A percentile compares a stretch with the other conserved stretches of the same genome.
phyloP scores from a whole-genome alignment of 352 stramenopile genomes.

The Phytophthora cryptogea region DNA sequence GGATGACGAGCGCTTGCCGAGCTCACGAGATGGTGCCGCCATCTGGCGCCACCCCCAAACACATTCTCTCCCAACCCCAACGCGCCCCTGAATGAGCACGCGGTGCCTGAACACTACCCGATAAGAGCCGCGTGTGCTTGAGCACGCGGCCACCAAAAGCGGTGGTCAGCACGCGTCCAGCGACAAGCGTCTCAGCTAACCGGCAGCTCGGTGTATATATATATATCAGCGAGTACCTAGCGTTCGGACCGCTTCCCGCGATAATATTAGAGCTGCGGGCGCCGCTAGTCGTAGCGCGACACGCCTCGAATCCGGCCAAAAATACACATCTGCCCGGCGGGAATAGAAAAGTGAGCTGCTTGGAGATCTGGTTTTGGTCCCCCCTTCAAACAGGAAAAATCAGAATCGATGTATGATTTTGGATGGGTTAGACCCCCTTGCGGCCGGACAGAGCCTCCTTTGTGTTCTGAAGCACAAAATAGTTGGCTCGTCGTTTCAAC shows the following conservation, averaged over 20 bases:
- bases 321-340: slow-evolving; percentile 24
- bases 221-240: slow-evolving; percentile 18
- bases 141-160: slow-evolving; percentile 1
- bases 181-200: slow-evolving; percentile 2
- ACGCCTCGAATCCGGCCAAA: slow-evolving; percentile 35
- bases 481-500: no score
- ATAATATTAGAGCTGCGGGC: slow-evolving; percentile 21
- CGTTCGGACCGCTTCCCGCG: slow-evolving; percentile 16
- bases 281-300: slow-evolving; percentile 25
- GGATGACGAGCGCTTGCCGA: background rate
- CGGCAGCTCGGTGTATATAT: slow-evolving; percentile 1
- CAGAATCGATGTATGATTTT: background rate
- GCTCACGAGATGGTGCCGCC: slow-evolving; percentile 12
- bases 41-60: slow-evolving; percentile 27
- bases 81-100: slow-evolving; percentile 2
- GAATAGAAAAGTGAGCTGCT: slow-evolving; percentile 24
- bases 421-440: no score
- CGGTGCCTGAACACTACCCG: slow-evolving; percentile 3
- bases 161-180: background rate
- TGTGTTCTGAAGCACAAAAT: no score
- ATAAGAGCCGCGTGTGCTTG: slow-evolving; percentile 2
- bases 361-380: slow-evolving; percentile 33
- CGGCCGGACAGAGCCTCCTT: no score
- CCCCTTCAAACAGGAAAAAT: slow-evolving; percentile 27
- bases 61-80: slow-evolving; percentile 25